phyloP scores from a whole-genome alignment of 2,329 filamentous ascomycete genomes.

The Chaetomiaceae sp. region DNA sequence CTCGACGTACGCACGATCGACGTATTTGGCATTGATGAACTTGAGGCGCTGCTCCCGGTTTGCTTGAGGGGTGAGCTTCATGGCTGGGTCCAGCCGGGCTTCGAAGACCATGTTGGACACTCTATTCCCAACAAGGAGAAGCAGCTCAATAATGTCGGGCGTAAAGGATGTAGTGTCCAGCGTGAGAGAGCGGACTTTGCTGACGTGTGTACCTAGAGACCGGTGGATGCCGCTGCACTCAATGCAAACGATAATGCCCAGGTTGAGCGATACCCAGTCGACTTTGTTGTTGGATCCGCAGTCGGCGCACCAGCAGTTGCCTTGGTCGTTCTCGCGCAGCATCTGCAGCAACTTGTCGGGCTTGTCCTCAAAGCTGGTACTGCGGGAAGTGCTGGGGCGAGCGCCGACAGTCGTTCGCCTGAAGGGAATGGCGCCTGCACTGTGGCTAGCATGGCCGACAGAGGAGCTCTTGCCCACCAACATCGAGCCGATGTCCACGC shows the following conservation, averaged over 20 bases:
- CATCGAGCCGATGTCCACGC: slow-evolving; percentile 86
- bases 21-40: slow-evolving; percentile 95
- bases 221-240: slow-evolving; percentile 97
- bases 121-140: slow-evolving; percentile 86
- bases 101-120: slow-evolving; percentile 98
- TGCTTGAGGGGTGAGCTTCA: slow-evolving; percentile 72
- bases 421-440: slow-evolving; percentile 56
- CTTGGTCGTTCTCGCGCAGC: slow-evolving; percentile 84
- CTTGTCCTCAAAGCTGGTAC: slow-evolving; percentile 72
- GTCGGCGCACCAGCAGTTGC: slow-evolving; percentile 91
- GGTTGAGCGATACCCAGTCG: slow-evolving; percentile 98
- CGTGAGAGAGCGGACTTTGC: slow-evolving; percentile 91
- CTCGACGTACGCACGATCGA: slow-evolving; percentile 76
- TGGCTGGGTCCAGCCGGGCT: slow-evolving; percentile 66
- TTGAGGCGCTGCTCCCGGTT: slow-evolving; percentile 85
- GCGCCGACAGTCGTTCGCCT: slow-evolving; percentile 90
- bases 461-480: slow-evolving; percentile 88
- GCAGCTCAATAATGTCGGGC: slow-evolving; percentile 89
- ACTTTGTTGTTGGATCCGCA: slow-evolving; percentile 89
- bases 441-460: slow-evolving; percentile 44
- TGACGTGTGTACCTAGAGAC: slow-evolving; percentile 94
- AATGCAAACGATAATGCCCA: slow-evolving; percentile 93
- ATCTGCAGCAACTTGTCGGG: slow-evolving; percentile 82
- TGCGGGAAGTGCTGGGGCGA: slow-evolving; percentile 68
- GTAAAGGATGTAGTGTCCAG: slow-evolving; percentile 96